These are phyloP conservation scores for Fusarium buharicum DNA, from an alignment of 2,329 filamentous ascomycete genomes.

Conservation along the genomic window DNA sequence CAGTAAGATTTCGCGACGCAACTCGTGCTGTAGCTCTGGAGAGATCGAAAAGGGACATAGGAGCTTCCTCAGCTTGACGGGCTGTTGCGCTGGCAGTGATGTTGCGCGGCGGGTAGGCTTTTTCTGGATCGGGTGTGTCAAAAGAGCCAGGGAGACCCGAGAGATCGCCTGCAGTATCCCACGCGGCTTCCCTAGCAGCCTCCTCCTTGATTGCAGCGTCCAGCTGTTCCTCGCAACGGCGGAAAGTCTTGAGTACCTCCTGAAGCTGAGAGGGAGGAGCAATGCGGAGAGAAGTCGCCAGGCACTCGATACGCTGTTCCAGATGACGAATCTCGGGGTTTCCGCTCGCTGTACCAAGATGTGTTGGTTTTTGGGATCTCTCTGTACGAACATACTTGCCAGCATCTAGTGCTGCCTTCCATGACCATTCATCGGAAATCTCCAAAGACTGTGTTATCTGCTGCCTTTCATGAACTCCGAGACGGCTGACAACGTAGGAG, in stretches of 20 bases:
- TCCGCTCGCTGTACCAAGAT: constrained; percentile 68
- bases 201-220: constrained; percentile 74
- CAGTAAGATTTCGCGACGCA: constrained; percentile 68
- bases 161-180: constrained; percentile 73
- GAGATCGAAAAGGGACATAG: constrained; percentile 73
- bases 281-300: constrained; percentile 78
- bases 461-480: constrained; percentile 53
- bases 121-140: constrained; percentile 46
- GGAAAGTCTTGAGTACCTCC: constrained; percentile 79
- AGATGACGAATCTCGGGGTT: constrained; percentile 75
- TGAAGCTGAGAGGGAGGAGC: constrained; percentile 76
- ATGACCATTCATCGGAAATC: constrained; percentile 72
- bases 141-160: constrained; percentile 68
- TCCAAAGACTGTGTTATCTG: neutral
- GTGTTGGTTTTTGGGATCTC: constrained; percentile 65
- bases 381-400: constrained; percentile 74
- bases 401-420: constrained; percentile 82
- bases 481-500: constrained; percentile 79
- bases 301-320: constrained; percentile 83
- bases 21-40: constrained; percentile 69
- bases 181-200: constrained; percentile 73
- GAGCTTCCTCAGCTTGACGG: constrained; percentile 63
- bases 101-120: constrained; percentile 47
- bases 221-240: constrained; percentile 81
- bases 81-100: constrained; percentile 50